These are phyloP conservation scores for Triadica sebifera DNA, from an alignment of 345 rosid species.

Conservation along the genomic window DNA sequence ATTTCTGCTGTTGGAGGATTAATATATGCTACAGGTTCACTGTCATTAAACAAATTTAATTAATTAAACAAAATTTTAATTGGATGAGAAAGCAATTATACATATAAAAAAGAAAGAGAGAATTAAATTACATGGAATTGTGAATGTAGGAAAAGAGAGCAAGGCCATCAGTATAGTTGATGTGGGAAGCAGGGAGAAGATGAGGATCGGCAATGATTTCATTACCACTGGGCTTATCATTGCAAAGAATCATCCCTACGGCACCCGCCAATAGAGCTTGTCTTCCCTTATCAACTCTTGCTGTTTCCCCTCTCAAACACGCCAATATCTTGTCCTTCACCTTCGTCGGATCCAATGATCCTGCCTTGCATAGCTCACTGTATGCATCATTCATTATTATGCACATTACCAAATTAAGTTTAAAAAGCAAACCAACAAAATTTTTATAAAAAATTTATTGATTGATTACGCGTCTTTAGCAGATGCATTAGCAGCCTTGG, in stretches of 20 bases:
- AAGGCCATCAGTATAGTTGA: slow-evolving; percentile 49
- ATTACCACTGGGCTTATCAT: slow-evolving; percentile 43
- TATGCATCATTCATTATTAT: neutral
- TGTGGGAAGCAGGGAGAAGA: slow-evolving; percentile 61
- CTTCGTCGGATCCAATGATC: slow-evolving; percentile 59
- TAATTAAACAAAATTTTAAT: neutral
- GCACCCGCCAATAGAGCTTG: slow-evolving; percentile 53
- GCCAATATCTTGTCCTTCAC: slow-evolving; percentile 64
- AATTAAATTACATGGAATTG: slow-evolving; percentile 28
- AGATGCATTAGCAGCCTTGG: slow-evolving; percentile 32
- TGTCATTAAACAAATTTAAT: slow-evolving; percentile 8
- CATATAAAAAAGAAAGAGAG: neutral
- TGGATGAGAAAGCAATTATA: neutral
- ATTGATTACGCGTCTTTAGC: slow-evolving; percentile 39
- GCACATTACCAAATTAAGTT: no score
- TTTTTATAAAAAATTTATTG: no score
- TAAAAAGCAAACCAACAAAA: no score
- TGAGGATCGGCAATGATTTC: slow-evolving; percentile 53
- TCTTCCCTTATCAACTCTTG: slow-evolving; percentile 50
- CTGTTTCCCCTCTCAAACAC: slow-evolving; percentile 48
- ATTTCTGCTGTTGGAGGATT: slow-evolving; percentile 23
- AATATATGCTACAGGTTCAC: slow-evolving; percentile 49
- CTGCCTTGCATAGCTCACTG: slow-evolving; percentile 55
- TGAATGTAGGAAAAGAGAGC: slow-evolving; percentile 42
- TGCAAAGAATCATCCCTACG: slow-evolving; percentile 70